A percentile compares a stretch with the other conserved stretches of the same genome.
These are phyloP conservation scores for Globomyces pollinis-pini DNA, from an alignment of 192 early-diverging fungal species.

Conservation along the genomic window DNA sequence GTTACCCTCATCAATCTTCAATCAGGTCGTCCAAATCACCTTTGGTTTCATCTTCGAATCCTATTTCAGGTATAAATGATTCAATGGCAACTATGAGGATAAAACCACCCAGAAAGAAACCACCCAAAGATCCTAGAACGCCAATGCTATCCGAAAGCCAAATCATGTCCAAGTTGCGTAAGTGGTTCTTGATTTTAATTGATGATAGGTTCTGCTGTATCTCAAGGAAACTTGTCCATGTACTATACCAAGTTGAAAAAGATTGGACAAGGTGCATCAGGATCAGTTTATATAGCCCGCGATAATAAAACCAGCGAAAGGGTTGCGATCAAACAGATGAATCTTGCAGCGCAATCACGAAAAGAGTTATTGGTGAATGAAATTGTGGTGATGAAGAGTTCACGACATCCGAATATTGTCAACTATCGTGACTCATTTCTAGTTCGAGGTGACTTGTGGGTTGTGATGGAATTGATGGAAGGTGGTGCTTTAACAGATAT, in stretches of 20 bases:
- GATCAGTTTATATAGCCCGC: conserved; percentile 93
- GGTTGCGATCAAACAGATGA: conserved; percentile 61
- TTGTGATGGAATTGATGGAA: conserved; percentile 99
- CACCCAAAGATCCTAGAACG: conserved; percentile 62
- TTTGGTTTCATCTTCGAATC: not conserved
- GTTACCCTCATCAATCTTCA: not conserved
- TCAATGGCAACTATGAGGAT: not conserved
- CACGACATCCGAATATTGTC: conserved; percentile 89
- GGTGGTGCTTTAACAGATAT: conserved; percentile 95
- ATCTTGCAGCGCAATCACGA: conserved; percentile 45
- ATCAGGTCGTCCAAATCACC: not conserved
- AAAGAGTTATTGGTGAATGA: conserved; percentile 66
- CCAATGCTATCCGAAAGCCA: conserved; percentile 87
- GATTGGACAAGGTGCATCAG: conserved; percentile 61
- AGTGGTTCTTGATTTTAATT: conserved; percentile 7
- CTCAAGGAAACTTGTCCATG: conserved; percentile 78
- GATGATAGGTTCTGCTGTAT: conserved; percentile 61
- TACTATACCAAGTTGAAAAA: conserved; percentile 92
- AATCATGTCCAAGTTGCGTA: conserved; percentile 81
- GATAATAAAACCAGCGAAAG: conserved; percentile 30
- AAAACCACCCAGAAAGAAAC: conserved; percentile 25
- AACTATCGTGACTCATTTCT: conserved; percentile 92
- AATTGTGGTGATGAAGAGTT: conserved; percentile 80
- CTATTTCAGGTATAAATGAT: not conserved
- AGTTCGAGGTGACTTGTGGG: conserved; percentile 87